Percentiles rank a stretch among this genome's conserved stretches.
phyloP scores from a whole-genome alignment of 78 protist species.

The Chrysochromulina tobinii region DNA sequence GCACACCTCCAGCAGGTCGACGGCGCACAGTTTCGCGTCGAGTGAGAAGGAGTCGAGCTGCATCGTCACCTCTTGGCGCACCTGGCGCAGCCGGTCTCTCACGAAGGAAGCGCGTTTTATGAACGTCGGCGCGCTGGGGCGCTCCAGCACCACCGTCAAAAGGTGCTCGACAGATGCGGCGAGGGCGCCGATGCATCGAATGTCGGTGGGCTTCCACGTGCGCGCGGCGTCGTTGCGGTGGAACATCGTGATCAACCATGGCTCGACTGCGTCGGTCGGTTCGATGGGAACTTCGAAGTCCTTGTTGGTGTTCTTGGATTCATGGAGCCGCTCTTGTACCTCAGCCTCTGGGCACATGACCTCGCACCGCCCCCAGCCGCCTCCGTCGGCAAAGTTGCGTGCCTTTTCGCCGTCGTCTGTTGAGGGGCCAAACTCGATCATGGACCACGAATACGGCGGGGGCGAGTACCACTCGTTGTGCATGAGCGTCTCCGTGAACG shows the following conservation, averaged over 20 bases:
- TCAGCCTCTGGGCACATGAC: neutral
- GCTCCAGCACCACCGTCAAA: neutral
- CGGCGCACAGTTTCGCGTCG: neutral
- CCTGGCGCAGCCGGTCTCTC: slow-evolving; percentile 11
- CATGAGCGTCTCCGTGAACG: neutral
- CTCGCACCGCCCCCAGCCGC: slow-evolving; percentile 6
- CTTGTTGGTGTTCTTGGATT: neutral
- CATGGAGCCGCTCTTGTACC: neutral
- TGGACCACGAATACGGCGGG: neutral
- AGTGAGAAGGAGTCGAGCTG: neutral
- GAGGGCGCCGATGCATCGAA: neutral
- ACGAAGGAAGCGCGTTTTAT: neutral
- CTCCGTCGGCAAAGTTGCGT: neutral
- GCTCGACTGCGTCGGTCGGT: no score
- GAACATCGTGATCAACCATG: neutral
- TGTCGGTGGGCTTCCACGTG: neutral
- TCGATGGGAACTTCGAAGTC: no score
- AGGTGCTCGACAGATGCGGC: neutral
- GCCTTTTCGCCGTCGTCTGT: neutral
- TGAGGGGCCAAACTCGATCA: neutral
- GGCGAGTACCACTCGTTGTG: neutral
- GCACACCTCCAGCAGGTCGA: neutral
- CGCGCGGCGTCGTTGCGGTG: slow-evolving; percentile 15
- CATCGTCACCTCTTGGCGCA: neutral
- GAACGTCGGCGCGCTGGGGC: neutral